A percentile compares a stretch with the other conserved stretches of the same genome.
phyloP scores from a whole-genome alignment of 2,329 filamentous ascomycete species.

The Fusarium tupiense region DNA sequence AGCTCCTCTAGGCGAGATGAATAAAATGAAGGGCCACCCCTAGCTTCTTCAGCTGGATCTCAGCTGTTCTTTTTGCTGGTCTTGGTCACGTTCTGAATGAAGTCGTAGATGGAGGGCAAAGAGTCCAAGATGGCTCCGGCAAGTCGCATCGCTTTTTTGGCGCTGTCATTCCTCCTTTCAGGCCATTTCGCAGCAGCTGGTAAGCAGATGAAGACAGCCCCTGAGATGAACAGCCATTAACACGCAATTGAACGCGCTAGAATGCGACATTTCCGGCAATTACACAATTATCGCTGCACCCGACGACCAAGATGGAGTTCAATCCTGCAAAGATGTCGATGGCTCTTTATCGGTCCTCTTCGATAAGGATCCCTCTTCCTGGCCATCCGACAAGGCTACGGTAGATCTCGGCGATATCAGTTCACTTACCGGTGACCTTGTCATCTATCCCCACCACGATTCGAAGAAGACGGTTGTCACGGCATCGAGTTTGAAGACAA shows the following conservation, averaged over 20 bases:
- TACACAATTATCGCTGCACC: constrained; percentile 42
- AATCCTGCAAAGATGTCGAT: constrained; percentile 40
- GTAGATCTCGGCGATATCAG: constrained; percentile 40
- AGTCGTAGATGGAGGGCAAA: constrained; percentile 33
- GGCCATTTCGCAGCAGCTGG: constrained; percentile 36
- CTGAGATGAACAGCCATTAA: not conserved
- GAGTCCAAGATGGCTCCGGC: constrained; percentile 37
- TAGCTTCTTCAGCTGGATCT: constrained; percentile 5
- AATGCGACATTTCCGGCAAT: constrained; percentile 41
- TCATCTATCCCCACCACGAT: constrained; percentile 40
- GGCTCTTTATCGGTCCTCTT: constrained; percentile 43
- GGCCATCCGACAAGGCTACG: constrained; percentile 36
- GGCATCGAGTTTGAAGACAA: constrained; percentile 33
- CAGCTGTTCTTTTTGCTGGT: constrained; percentile 1
- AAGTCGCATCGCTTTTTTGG: constrained; percentile 39
- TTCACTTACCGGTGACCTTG: constrained; percentile 36
- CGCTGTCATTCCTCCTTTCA: constrained; percentile 39
- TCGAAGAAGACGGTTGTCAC: constrained; percentile 40
- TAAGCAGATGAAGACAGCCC: constrained; percentile 8
- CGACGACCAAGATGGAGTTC: constrained; percentile 30
- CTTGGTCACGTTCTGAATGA: constrained; percentile 13
- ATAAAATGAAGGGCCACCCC: constrained; percentile 34
- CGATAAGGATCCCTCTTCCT: constrained; percentile 36
- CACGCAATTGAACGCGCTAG: constrained; percentile 15
- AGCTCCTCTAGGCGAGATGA: constrained; percentile 34